These are phyloP conservation scores for Camelina hispida DNA, from an alignment of 345 rosid species.

Conservation along the genomic window DNA sequence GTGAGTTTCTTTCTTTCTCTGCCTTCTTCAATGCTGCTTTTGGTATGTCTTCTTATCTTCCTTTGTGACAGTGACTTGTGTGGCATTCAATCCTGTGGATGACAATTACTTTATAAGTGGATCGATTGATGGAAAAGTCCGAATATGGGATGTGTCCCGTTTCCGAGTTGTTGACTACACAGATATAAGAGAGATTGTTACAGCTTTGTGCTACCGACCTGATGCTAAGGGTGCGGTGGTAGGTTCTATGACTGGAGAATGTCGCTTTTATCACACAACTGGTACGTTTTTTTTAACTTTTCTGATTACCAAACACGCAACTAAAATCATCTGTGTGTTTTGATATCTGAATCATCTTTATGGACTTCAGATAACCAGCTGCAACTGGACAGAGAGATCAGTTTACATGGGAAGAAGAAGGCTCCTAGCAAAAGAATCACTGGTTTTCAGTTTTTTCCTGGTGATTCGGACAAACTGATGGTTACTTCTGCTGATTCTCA, in stretches of 20 bases:
- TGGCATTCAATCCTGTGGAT: conserved; percentile 66
- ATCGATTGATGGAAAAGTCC: conserved; percentile 72
- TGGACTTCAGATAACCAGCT: conserved; percentile 54
- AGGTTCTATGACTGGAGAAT: conserved; percentile 73
- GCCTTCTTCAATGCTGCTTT: neutral
- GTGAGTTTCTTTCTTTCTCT: conserved; percentile 41
- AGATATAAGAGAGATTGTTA: conserved; percentile 67
- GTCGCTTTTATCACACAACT: conserved; percentile 57
- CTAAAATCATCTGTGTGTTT: neutral
- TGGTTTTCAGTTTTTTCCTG: conserved; percentile 78
- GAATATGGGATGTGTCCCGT: conserved; percentile 68
- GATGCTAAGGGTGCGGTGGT: conserved; percentile 73
- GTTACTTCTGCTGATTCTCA: conserved; percentile 81
- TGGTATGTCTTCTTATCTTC: conserved; percentile 22
- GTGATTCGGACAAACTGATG: conserved; percentile 64
- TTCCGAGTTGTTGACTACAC: conserved; percentile 69
- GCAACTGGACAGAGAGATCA: conserved; percentile 55
- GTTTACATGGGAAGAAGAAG: conserved; percentile 71
- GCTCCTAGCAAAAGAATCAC: conserved; percentile 69
- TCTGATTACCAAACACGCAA: neutral
- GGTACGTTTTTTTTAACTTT: conserved; percentile 51
- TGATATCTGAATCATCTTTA: neutral
- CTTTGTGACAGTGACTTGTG: conserved; percentile 60
- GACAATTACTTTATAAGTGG: conserved; percentile 69
- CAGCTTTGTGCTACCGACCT: conserved; percentile 69